These are phyloP conservation scores for Mycena galericulata DNA, from an alignment of 768 basidiomycete species.

Conservation along the genomic window DNA sequence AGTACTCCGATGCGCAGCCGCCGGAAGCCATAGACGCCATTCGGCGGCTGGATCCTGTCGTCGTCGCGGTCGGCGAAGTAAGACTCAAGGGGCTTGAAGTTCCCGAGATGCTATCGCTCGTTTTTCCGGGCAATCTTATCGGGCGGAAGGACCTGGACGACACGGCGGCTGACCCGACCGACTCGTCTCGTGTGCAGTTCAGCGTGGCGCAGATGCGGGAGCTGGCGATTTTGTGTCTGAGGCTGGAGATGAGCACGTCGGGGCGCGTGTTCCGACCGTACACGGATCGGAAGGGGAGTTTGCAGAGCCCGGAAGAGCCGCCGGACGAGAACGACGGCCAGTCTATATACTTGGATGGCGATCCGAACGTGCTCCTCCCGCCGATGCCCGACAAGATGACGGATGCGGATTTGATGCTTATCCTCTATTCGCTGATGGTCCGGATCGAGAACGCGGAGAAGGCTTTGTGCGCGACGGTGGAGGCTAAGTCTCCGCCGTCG, in stretches of 20 bases:
- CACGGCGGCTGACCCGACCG: constrained; percentile 43
- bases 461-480: constrained; percentile 46
- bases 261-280: constrained; percentile 67
- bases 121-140: constrained; percentile 82
- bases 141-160: constrained; percentile 73
- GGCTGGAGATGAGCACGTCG: constrained; percentile 82
- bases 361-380: constrained; percentile 76
- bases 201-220: constrained; percentile 80
- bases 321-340: constrained; percentile 43
- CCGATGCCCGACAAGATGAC: constrained; percentile 74
- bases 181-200: constrained; percentile 67
- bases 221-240: constrained; percentile 78
- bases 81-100: constrained; percentile 96
- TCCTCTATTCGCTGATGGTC: constrained; percentile 81
- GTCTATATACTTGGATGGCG: constrained; percentile 61
- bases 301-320: constrained; percentile 33
- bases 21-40: constrained; percentile 79
- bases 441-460: constrained; percentile 81
- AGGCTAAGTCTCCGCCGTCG: constrained; percentile 31
- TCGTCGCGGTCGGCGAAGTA: constrained; percentile 86
- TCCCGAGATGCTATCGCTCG: constrained; percentile 86
- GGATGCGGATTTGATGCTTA: constrained; percentile 76
- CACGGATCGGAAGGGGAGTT: constrained; percentile 59
- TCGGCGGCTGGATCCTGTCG: constrained; percentile 72
- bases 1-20: constrained; percentile 69